Evolutionary conservation across 371 early-diverging fungal species (phyloP), one percentile per base, ranked within the genome.

Genomic region (Lichtheimia corymbifera): DNA sequence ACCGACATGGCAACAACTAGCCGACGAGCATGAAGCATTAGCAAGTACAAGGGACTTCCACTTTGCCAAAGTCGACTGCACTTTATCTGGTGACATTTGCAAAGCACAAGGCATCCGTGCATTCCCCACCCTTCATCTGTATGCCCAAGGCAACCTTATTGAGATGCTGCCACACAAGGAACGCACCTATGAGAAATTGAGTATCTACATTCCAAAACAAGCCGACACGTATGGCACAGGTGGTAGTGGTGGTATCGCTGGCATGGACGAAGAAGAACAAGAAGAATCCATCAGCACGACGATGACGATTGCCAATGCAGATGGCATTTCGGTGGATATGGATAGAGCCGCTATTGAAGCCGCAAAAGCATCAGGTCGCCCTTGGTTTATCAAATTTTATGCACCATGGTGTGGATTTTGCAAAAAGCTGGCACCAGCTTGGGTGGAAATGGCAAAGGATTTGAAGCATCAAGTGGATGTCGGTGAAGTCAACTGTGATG

Each of bases 351-450:
- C 56, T 5, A 43, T 79, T 20, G 62, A 69, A 4, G 64, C 67
- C 30, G 58, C 61, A 15, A 50, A 55, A 24, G 56, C 52, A 17
- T 55, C 57, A 4, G 65, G 62, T 3, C 30, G 57, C 41, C 80
- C 84, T 28, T 90, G 85, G 90, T 87, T 93, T 61, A 66, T 94
- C 63, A 89, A 91, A 69, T 92, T 88, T 70, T 91, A 84, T 74
- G 91, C 93, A 20, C 94, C 95, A 4, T 93, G 93, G 92, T 95
- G 95, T 70, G 76, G 82, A 13, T 92, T 93, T 71, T 97, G 97
- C 77, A 80, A 92, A 70, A 64, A 72, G 0, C 79, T 97, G 59
- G 92, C 91, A 13, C 94, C 95, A 14, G 77, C 80, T 14, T 95
- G 91, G 87, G 83, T 75, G 28, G 74, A 86, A 55, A 70, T 96